Evolutionary conservation across 2,329 filamentous ascomycete genomes (phyloP).

Genomic region (Pseudogymnoascus sp.): DNA sequence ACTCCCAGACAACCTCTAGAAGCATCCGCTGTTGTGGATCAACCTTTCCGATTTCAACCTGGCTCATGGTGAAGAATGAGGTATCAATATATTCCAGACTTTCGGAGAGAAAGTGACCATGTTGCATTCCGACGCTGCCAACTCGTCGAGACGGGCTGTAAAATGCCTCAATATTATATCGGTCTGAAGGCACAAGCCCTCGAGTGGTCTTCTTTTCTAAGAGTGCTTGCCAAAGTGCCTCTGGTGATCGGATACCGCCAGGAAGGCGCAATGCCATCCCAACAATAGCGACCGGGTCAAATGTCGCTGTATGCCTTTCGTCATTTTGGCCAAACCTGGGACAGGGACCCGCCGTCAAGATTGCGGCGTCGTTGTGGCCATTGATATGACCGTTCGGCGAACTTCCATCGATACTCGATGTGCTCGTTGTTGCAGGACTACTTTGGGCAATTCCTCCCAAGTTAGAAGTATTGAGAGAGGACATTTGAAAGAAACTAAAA

Average conservation of each 20-base stretch:
- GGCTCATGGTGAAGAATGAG: constrained; percentile 16
- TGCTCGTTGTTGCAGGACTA: neutral
- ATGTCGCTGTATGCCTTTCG: neutral
- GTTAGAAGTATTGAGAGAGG: neutral
- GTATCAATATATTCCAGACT: constrained; percentile 17
- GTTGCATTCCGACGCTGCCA: neutral
- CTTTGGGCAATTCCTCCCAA: neutral
- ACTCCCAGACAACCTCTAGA: constrained; percentile 23
- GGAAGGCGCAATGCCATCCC: constrained; percentile 30
- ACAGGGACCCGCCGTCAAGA: neutral
- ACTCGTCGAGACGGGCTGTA: neutral
- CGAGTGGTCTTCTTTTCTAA: neutral
- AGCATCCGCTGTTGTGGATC: constrained; percentile 25
- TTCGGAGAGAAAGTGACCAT: constrained; percentile 16
- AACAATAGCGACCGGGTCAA: constrained; percentile 26
- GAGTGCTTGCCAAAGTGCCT: constrained; percentile 27
- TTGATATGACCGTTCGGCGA: neutral
- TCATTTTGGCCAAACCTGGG: neutral
- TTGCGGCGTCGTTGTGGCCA: neutral
- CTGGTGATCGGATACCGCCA: constrained; percentile 26
- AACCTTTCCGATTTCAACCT: constrained; percentile 20
- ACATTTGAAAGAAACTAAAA: neutral
- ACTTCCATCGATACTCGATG: neutral
- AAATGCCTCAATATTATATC: constrained; percentile 19
- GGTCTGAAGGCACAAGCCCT: constrained; percentile 16